Percentiles rank a stretch among this genome's conserved stretches.
Evolutionary conservation across 2,329 filamentous ascomycete species (phyloP).

Genomic region (Trichoderma semiorbis): DNA sequence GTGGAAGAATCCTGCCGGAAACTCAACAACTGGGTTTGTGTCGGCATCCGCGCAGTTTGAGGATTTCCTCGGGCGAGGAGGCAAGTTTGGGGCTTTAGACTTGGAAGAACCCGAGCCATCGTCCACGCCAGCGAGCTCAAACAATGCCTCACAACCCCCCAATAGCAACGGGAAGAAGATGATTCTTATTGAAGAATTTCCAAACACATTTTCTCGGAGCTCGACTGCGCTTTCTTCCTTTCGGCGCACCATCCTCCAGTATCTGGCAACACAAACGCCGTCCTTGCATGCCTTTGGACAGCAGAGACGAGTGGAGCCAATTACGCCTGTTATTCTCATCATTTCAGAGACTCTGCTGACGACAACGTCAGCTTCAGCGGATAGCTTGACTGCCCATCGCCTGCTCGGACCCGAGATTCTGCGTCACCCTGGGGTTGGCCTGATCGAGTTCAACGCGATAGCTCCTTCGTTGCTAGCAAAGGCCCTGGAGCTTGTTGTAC

Average conservation of each 20-base stretch:
- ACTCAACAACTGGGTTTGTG: constrained; percentile 56
- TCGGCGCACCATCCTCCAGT: constrained; percentile 70
- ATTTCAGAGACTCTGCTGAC: constrained; percentile 88
- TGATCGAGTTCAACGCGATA: constrained; percentile 91
- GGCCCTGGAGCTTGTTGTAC: constrained; percentile 75
- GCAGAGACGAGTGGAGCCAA: constrained; percentile 41
- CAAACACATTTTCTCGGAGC: constrained; percentile 66
- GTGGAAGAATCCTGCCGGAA: constrained; percentile 80
- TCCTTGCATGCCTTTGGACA: constrained; percentile 47
- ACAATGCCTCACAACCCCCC: constrained; percentile 20
- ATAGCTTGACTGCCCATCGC: constrained; percentile 90
- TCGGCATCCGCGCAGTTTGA: constrained; percentile 81
- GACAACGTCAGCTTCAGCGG: constrained; percentile 77
- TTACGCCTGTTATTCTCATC: constrained; percentile 78
- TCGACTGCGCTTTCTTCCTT: constrained; percentile 67
- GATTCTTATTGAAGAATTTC: constrained; percentile 78
- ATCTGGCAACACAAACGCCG: constrained; percentile 65
- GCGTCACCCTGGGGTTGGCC: constrained; percentile 70
- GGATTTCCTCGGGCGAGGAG: constrained; percentile 80
- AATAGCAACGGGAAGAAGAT: constrained; percentile 43
- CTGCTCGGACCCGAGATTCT: constrained; percentile 83
- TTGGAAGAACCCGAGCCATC: constrained; percentile 30
- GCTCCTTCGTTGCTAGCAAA: constrained; percentile 82
- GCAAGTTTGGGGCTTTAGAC: constrained; percentile 73
- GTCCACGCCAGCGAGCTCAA: constrained; percentile 27